phyloP scores from a whole-genome alignment of 2,329 filamentous ascomycete species.

The Calonectria pseudoturangicola region DNA sequence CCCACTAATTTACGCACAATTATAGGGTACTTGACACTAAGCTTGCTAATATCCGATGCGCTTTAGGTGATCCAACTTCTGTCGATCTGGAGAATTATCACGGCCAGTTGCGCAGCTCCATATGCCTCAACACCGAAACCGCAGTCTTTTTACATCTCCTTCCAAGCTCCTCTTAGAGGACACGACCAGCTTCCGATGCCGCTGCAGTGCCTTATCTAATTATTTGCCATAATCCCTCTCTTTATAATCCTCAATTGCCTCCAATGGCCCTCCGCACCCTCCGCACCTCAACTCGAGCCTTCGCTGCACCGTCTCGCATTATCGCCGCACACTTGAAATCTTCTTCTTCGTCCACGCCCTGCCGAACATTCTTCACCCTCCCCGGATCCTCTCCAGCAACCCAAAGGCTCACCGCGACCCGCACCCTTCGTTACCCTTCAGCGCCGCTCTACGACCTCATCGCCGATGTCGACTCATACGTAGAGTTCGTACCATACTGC shows the following conservation, averaged over 20 bases:
- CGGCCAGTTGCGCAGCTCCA: background rate
- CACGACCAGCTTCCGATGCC: conserved; percentile 6
- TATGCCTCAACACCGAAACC: conserved; percentile 15
- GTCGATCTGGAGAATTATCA: too few species aligned
- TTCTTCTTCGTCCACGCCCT: conserved; percentile 44
- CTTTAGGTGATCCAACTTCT: background rate
- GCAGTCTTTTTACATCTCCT: background rate
- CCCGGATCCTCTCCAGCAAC: conserved; percentile 53
- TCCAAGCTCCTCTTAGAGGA: conserved; percentile 11
- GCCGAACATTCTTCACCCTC: conserved; percentile 65
- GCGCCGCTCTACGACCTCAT: conserved; percentile 87
- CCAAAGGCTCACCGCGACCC: conserved; percentile 83
- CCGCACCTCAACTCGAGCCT: conserved; percentile 37
- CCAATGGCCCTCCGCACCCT: conserved; percentile 49
- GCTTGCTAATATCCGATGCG: background rate
- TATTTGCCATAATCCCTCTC: background rate
- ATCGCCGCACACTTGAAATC: conserved; percentile 47
- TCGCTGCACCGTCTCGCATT: conserved; percentile 38
- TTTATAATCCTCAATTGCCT: background rate
- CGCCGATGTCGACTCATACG: conserved; percentile 90
- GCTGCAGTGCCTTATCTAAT: conserved; percentile 28
- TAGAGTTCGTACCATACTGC: conserved; percentile 94
- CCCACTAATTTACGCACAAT: background rate
- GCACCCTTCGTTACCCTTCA: conserved; percentile 85
- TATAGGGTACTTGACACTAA: background rate